Percentiles rank a stretch among this genome's conserved stretches.
Conservation (phyloP, 352 stramenopile genomes). For the Thalassiosira exigua region DNA sequence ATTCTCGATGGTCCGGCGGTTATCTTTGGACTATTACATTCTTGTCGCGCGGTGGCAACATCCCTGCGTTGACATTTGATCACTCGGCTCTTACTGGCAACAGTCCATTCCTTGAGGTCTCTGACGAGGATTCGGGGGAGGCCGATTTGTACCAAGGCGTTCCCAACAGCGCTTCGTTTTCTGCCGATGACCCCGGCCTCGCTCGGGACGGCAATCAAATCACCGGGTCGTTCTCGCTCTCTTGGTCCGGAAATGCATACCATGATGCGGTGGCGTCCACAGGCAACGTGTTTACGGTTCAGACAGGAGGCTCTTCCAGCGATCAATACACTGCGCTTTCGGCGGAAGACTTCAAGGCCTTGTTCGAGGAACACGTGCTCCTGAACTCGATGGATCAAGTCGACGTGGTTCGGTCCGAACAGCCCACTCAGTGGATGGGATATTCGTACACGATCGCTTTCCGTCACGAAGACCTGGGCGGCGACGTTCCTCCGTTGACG, state of each 20-base stretch:
- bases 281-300: slow-evolving; percentile 54
- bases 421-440: slow-evolving; percentile 80
- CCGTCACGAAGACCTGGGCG: slow-evolving; percentile 85
- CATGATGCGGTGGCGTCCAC: slow-evolving; percentile 44
- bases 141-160: slow-evolving; percentile 74
- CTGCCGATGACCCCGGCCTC: slow-evolving; percentile 75
- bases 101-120: slow-evolving; percentile 53
- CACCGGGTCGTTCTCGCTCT: slow-evolving; percentile 86
- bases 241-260: slow-evolving; percentile 61
- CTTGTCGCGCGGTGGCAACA: slow-evolving; percentile 81
- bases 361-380: slow-evolving; percentile 70
- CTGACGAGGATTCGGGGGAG: slow-evolving; percentile 65
- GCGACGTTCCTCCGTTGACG: slow-evolving; percentile 85
- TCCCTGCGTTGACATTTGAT: slow-evolving; percentile 85
- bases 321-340: slow-evolving; percentile 68
- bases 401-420: slow-evolving; percentile 67
- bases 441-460: slow-evolving; percentile 87
- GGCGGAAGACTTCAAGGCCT: slow-evolving; percentile 60
- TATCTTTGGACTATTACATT: slow-evolving; percentile 95
- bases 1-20: slow-evolving; percentile 91
- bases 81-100: slow-evolving; percentile 40
- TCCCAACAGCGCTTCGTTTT: slow-evolving; percentile 56
- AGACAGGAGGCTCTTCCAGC: slow-evolving; percentile 52
- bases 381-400: slow-evolving; percentile 57
- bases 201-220: slow-evolving; percentile 92